Base-by-base conservation (phyloP, 179 eudicot species). In the Nepenthes alata region DNA sequence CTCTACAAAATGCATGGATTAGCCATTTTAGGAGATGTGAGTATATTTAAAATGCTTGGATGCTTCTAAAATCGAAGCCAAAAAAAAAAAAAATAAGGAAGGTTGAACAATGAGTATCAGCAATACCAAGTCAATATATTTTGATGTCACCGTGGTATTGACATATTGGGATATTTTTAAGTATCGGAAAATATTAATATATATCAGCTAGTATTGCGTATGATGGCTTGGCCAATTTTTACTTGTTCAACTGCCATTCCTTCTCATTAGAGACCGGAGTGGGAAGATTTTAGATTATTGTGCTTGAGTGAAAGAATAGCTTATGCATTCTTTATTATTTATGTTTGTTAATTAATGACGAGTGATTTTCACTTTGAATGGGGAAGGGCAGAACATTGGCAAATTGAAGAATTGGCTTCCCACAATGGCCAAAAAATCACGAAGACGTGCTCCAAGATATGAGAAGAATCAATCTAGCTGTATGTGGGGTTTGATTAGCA, bases 401-500 rank as follows among this genome's bases (percentile, higher is more conserved):
- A 9, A 49, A 13, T 49, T 25, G 25, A 25, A 25, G 25, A 49
- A 49, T 49, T 5, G n/a, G 11, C 11, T 49, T 49, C n/a, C n/a
- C 52, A 49, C n/a, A 49, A 49, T 49, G 52, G 52, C 52, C 76
- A 83, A 51, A 84, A 79, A 70, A 77, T 69, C 75, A 80, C 88
- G 47, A 70, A 52, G 69, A 68, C 76, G 74, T 9, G 50, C 61
- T 55, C 58, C 75, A 44, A 74, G 73, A 49, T 71, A 65, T 41
- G 84, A 77, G 57, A 80, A 72, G 64, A 78, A 72, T 71, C 96
- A 80, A 67, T 63, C 79, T 58, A 90, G 89, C 15, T 86, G 96
- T 72, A 84, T 83, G 75, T 75, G 96, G 91, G 85, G 85, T 67
- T 55, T 89, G 74, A 78, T 83, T 64, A 82, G 77, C 73, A 76